Evolutionary conservation across 73 alveolate genomes (phyloP).

Genomic region (Paraurostyla sp.): DNA sequence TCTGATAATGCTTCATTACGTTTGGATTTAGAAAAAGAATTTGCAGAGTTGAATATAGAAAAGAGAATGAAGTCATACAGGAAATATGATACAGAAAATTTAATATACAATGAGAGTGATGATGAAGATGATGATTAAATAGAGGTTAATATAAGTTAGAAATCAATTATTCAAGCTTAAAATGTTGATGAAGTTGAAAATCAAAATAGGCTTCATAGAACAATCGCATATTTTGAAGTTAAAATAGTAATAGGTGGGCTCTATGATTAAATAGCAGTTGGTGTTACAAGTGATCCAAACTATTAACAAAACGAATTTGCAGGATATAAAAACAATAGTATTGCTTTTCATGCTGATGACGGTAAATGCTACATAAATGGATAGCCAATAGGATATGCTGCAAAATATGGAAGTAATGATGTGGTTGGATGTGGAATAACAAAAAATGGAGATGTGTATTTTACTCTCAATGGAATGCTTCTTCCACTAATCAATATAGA

Average conservation of each 20-base stretch:
- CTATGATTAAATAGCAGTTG: constrained; percentile 62
- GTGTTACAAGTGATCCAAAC: constrained; percentile 10
- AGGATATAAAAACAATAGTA: constrained; percentile 27
- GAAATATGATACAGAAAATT: background rate
- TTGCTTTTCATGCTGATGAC: constrained; percentile 69
- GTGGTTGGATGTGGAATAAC: constrained; percentile 66
- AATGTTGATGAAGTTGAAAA: constrained; percentile 8
- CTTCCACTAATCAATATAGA: constrained; percentile 54
- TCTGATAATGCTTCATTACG: constrained; percentile 38
- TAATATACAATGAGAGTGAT: background rate
- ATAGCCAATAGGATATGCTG: constrained; percentile 24
- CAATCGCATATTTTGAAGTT: constrained; percentile 59
- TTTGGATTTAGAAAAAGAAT: background rate
- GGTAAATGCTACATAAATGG: constrained; percentile 69
- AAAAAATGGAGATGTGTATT: constrained; percentile 58
- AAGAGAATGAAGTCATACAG: background rate
- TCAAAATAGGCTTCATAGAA: background rate
- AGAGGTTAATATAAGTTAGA: too few species aligned
- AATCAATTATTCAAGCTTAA: background rate
- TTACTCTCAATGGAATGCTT: constrained; percentile 62
- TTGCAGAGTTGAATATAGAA: constrained; percentile 19
- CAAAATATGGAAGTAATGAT: constrained; percentile 57
- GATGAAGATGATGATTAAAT: constrained; percentile 3
- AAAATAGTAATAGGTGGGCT: constrained; percentile 39
- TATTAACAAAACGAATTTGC: constrained; percentile 52